phyloP scores from a whole-genome alignment of 2,329 filamentous ascomycete genomes.

The Phoma sp. region DNA sequence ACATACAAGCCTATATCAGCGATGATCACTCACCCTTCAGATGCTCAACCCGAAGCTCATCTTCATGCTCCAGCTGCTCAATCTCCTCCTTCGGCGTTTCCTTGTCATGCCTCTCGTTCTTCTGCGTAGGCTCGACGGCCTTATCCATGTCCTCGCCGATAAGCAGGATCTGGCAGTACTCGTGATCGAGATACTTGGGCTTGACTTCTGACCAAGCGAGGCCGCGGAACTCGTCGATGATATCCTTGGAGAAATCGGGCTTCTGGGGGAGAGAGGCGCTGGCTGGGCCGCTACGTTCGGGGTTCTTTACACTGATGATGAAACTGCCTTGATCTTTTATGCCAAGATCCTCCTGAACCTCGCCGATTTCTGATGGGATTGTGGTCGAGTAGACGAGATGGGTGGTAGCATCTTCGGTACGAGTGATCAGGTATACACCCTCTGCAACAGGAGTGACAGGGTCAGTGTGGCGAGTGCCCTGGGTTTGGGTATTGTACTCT shows the following conservation, averaged over 20 bases:
- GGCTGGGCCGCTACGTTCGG: constrained; percentile 69
- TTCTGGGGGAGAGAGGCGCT: constrained; percentile 67
- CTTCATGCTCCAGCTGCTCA: constrained; percentile 76
- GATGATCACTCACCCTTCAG: constrained; percentile 56
- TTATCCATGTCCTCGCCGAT: constrained; percentile 72
- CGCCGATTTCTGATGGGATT: constrained; percentile 70
- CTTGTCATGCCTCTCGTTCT: constrained; percentile 63
- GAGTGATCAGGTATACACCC: constrained; percentile 82
- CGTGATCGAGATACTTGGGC: constrained; percentile 76
- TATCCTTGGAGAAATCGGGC: constrained; percentile 73
- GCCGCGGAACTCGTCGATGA: constrained; percentile 73
- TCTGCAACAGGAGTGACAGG: constrained; percentile 79
- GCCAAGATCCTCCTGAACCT: constrained; percentile 78
- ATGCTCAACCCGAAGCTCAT: constrained; percentile 69
- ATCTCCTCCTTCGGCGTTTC: constrained; percentile 73
- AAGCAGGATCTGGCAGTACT: constrained; percentile 77
- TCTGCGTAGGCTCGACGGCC: constrained; percentile 63
- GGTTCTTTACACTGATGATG: constrained; percentile 81
- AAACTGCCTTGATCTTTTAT: constrained; percentile 76
- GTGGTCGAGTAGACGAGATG: constrained; percentile 84
- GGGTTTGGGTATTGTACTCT: constrained; percentile 79
- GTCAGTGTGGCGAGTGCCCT: constrained; percentile 70
- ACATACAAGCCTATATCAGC: background rate
- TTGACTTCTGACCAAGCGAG: constrained; percentile 77
- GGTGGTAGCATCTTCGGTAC: constrained; percentile 68